These are phyloP conservation scores for Dalbergia cultrata DNA, from an alignment of 306 rosid genomes.

Conservation along the genomic window DNA sequence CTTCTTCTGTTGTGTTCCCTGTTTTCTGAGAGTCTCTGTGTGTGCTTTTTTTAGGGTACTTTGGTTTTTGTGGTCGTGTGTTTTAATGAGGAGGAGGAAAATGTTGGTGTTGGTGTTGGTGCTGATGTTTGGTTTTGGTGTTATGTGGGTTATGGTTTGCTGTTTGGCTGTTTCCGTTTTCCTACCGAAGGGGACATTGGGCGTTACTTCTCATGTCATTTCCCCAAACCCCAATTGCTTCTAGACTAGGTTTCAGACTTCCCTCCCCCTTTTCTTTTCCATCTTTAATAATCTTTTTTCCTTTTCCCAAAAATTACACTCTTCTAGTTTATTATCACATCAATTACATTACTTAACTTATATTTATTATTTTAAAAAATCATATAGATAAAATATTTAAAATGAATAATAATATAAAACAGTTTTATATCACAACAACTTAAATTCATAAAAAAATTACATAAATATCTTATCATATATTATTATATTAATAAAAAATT, in stretches of 20 bases:
- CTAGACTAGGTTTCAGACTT: not conserved
- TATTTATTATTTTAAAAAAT: no score
- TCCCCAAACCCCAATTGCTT: not conserved
- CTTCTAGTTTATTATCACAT: no score
- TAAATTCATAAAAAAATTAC: no score
- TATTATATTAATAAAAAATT: no score
- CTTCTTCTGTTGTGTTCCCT: not conserved
- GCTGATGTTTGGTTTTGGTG: not conserved
- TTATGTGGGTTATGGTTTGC: no score
- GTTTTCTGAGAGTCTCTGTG: not conserved
- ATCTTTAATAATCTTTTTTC: not conserved
- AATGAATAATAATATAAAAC: no score
- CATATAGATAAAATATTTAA: no score
- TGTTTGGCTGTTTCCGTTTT: not conserved
- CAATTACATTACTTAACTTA: no score
- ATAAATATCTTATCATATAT: no score
- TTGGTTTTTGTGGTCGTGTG: no score
- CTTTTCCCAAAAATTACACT: no score
- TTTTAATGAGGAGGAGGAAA: not conserved
- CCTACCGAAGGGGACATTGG: not conserved
- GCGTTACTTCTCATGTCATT: conserved; percentile 2
- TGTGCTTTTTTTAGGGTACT: not conserved
- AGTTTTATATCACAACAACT: no score
- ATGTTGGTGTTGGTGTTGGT: not conserved
- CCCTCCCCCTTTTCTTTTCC: not conserved